phyloP scores from a whole-genome alignment of 768 basidiomycete genomes.

The Suillus variegatus region DNA sequence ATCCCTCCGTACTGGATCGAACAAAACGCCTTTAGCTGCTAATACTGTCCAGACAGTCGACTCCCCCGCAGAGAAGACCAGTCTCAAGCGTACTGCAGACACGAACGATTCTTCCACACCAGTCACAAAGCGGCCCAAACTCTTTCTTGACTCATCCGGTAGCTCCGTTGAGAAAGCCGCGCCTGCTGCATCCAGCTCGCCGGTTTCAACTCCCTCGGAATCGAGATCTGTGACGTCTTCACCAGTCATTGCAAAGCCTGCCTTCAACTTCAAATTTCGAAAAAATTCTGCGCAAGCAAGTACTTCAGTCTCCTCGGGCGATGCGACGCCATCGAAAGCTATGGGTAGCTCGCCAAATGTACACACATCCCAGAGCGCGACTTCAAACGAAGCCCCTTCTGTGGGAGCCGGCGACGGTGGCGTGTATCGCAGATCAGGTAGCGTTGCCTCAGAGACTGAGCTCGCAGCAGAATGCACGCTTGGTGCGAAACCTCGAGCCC shows the following conservation, averaged over 20 bases:
- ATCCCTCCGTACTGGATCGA: neutral
- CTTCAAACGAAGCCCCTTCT: too few species aligned
- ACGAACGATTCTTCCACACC: neutral
- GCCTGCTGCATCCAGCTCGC: neutral
- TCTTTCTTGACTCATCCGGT: neutral
- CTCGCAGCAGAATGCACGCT: neutral
- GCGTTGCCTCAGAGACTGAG: neutral
- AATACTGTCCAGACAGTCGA: neutral
- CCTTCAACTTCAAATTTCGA: neutral
- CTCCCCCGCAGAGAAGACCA: neutral
- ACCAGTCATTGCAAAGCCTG: neutral
- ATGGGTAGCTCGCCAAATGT: neutral
- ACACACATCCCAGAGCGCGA: neutral
- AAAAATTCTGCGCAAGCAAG: neutral
- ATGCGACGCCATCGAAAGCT: too few species aligned
- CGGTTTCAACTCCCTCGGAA: neutral
- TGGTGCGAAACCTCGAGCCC: neutral
- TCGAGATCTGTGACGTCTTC: neutral
- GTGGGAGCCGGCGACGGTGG: neutral
- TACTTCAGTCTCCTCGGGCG: too few species aligned
- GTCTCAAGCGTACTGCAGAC: slow-evolving; percentile 1
- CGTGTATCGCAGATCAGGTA: neutral
- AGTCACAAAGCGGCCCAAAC: neutral
- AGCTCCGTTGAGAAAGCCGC: neutral
- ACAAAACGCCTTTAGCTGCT: neutral